Base-by-base conservation (phyloP, 306 rosid species). In the Cicer bijugum region DNA sequence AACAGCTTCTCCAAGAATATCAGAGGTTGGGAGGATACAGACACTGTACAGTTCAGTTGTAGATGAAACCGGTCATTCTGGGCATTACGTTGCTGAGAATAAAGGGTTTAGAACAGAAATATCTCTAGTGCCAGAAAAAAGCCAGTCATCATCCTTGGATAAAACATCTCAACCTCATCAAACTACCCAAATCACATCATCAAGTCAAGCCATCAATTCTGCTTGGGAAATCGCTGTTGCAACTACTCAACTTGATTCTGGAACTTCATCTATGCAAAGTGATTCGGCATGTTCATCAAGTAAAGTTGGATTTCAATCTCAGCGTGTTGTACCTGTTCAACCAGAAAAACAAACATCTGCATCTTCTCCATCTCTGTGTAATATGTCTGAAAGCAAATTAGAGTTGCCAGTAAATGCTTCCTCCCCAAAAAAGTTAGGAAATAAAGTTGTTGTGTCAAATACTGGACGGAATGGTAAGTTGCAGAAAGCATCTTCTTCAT, bases 21-120 rank as follows among this genome's bases (percentile, higher is more conserved):
- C 99, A 0, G 96, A 94, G 85, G 97, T 86, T 66, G 96, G 95
- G 69, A 90, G 89, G 84, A 94, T 94, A 82, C 87, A 89, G 82
- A 90, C 97, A 58, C 76, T 94, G 83, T 89, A 94, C 82, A 83
- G 86, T 78, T 76, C 91, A 47, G 92, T 89, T 83, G 86, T 91
- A 20, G 92, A 74, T 71, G 92, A 91, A 81, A 76, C 87, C 33
- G 68, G 85, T 79, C 75, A 65, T 59, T 70, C 84, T 6, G 83
- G 85, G 48, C 48, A 92, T 23, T 74, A 84, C 28, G 62, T 38
- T 46, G 74, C 19, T 72, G 89, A 84, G 58, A 69, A 51, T 70
- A 84, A 88, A 73, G 88, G 73, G 62, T 72, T 53, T 28, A 60
- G 74, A 77, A 79, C 86, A 68, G 89, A 86, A 82, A 81, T 84